phyloP scores from a whole-genome alignment of 2,329 filamentous ascomycete genomes.

The Lithohypha guttulata region DNA sequence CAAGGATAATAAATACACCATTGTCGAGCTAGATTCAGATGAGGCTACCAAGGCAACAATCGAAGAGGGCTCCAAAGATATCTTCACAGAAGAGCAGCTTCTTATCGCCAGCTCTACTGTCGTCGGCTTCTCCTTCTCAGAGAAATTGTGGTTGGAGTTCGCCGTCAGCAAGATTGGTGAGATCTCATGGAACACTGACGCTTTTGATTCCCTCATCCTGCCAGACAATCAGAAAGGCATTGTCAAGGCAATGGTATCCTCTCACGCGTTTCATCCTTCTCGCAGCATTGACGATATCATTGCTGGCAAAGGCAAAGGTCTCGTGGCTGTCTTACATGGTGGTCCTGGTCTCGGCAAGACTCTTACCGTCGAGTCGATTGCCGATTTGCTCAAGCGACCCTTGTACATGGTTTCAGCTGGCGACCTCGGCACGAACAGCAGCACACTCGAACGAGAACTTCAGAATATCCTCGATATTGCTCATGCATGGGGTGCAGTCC shows the following conservation, averaged over 20 bases:
- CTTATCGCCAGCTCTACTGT: slow-evolving; percentile 75
- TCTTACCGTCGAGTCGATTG: slow-evolving; percentile 75
- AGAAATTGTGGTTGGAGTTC: slow-evolving; percentile 87
- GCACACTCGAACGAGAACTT: slow-evolving; percentile 62
- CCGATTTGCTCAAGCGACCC: slow-evolving; percentile 69
- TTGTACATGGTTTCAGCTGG: slow-evolving; percentile 75
- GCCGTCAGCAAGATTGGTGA: slow-evolving; percentile 65
- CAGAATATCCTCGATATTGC: slow-evolving; percentile 79
- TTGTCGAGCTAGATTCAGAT: slow-evolving; percentile 47
- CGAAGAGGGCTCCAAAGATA: slow-evolving; percentile 47
- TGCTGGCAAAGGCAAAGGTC: slow-evolving; percentile 73
- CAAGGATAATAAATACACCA: slow-evolving; percentile 40
- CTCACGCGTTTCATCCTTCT: slow-evolving; percentile 70
- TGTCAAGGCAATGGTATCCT: slow-evolving; percentile 71
- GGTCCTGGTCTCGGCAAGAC: slow-evolving; percentile 84
- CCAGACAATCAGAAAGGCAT: slow-evolving; percentile 52
- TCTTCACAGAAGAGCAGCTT: slow-evolving; percentile 72
- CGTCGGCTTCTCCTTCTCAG: slow-evolving; percentile 73
- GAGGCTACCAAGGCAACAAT: slow-evolving; percentile 44
- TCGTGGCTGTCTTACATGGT: slow-evolving; percentile 72
- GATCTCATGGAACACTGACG: slow-evolving; percentile 73
- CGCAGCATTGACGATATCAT: slow-evolving; percentile 76
- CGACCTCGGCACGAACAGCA: slow-evolving; percentile 68
- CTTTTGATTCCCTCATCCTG: slow-evolving; percentile 73
- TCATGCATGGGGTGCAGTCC: slow-evolving; percentile 73